Conservation (phyloP, 352 stramenopile species). For the Phytophthora macrochlamydospora region DNA sequence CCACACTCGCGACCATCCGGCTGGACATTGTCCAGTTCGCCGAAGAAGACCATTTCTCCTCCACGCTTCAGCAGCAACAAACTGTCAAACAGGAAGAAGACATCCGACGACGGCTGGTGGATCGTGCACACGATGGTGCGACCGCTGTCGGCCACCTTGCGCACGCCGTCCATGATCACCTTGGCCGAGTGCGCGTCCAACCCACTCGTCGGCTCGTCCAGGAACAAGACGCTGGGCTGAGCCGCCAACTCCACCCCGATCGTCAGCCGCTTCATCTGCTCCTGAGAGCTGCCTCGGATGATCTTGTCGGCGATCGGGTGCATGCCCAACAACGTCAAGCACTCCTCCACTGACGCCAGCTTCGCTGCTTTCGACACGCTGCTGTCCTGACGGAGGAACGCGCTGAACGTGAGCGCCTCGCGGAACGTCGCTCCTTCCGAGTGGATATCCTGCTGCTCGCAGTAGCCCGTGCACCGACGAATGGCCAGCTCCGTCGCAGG, state of each 20-base stretch:
- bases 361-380: constrained; percentile 32
- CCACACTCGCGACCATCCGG: constrained; percentile 16
- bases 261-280: constrained; percentile 69
- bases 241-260: constrained; percentile 92
- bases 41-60: constrained; percentile 61
- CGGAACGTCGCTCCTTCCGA: constrained; percentile 65
- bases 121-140: constrained; percentile 73
- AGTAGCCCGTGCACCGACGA: constrained; percentile 39
- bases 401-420: constrained; percentile 88
- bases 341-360: constrained; percentile 34
- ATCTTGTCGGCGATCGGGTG: constrained; percentile 40
- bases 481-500: constrained; percentile 29
- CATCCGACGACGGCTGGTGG: constrained; percentile 32
- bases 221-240: constrained; percentile 82
- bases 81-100: constrained; percentile 68
- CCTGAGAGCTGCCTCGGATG: constrained; percentile 38
- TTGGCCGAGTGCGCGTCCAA: constrained; percentile 88
- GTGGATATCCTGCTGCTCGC: constrained; percentile 27
- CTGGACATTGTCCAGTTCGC: constrained; percentile 29
- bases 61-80: constrained; percentile 77
- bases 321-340: constrained; percentile 39
- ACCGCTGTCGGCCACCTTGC: constrained; percentile 73
- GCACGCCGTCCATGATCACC: constrained; percentile 58
- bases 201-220: constrained; percentile 87
- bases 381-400: constrained; percentile 67